phyloP scores from a whole-genome alignment of 805 yeast genomes.

The Kurtzmaniella fragi region DNA sequence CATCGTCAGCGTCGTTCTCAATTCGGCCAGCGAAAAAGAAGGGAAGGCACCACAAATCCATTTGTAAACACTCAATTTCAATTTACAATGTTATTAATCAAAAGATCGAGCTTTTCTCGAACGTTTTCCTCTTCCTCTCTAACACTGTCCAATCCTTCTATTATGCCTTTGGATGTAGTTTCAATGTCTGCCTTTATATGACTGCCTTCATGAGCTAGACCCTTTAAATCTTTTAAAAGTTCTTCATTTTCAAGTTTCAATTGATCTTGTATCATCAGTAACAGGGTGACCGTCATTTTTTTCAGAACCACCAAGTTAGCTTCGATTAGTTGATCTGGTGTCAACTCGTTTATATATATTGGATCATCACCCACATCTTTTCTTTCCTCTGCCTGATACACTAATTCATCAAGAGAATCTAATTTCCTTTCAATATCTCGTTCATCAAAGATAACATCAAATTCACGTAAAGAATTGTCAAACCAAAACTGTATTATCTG shows the following conservation, averaged over 20 bases:
- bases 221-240: slow-evolving; percentile 17
- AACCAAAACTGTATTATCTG: slow-evolving; percentile 53
- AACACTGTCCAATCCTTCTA: slow-evolving; percentile 15
- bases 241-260: slow-evolving; percentile 30
- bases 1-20: background rate
- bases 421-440: slow-evolving; percentile 38
- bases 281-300: slow-evolving; percentile 19
- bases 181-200: slow-evolving; percentile 16
- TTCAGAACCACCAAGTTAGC: slow-evolving; percentile 20
- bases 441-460: slow-evolving; percentile 49
- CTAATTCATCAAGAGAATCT: slow-evolving; percentile 44
- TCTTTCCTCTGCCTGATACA: slow-evolving; percentile 35
- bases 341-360: slow-evolving; percentile 23
- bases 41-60: no score
- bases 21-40: no score
- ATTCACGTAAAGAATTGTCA: slow-evolving; percentile 45
- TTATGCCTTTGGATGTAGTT: slow-evolving; percentile 16
- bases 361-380: slow-evolving; percentile 12
- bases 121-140: slow-evolving; percentile 13
- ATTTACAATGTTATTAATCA: slow-evolving; percentile 10
- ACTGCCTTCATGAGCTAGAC: slow-evolving; percentile 15
- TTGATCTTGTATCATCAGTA: slow-evolving; percentile 32
- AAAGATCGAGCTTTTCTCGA: slow-evolving; percentile 15
- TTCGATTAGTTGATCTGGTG: slow-evolving; percentile 28
- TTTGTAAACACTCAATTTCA: no score